Conservation (phyloP, 306 rosid species). For the Vicia faba region DNA sequence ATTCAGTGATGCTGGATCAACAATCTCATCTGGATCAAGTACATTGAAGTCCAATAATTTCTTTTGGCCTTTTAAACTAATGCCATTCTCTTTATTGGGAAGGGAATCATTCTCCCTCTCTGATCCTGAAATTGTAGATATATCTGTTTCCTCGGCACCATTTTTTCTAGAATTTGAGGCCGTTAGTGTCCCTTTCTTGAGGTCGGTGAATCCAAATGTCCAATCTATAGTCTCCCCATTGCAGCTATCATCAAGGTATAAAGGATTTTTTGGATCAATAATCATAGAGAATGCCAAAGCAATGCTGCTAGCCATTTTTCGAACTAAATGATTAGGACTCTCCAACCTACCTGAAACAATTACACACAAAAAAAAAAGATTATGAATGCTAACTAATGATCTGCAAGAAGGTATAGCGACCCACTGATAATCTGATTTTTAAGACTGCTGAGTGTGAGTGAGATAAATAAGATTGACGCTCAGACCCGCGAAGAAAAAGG, state of each 20-base stretch:
- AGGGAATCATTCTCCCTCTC: conserved; percentile 42
- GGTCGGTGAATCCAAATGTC: conserved; percentile 65
- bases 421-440: conserved; percentile 28
- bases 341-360: conserved; percentile 88
- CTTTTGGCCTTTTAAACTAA: conserved; percentile 49
- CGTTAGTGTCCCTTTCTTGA: conserved; percentile 46
- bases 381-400: conserved; percentile 25
- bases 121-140: conserved; percentile 40
- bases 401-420: conserved; percentile 31
- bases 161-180: conserved; percentile 41
- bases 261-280: conserved; percentile 90
- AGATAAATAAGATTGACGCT: conserved; percentile 10
- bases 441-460: conserved; percentile 20
- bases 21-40: conserved; percentile 90
- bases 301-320: conserved; percentile 85
- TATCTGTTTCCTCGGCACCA: conserved; percentile 36
- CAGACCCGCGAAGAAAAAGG: background rate
- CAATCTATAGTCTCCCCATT: conserved; percentile 70
- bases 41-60: conserved; percentile 54
- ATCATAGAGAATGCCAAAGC: conserved; percentile 88
- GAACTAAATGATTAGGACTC: conserved; percentile 73
- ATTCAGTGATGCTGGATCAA: conserved; percentile 76
- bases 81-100: conserved; percentile 39
- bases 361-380: conserved; percentile 36
- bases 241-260: conserved; percentile 88